Evolutionary conservation across 2,329 filamentous ascomycete species (phyloP), one percentile per base, ranked within the genome.

Genomic region (Celoporthe dispersa): DNA sequence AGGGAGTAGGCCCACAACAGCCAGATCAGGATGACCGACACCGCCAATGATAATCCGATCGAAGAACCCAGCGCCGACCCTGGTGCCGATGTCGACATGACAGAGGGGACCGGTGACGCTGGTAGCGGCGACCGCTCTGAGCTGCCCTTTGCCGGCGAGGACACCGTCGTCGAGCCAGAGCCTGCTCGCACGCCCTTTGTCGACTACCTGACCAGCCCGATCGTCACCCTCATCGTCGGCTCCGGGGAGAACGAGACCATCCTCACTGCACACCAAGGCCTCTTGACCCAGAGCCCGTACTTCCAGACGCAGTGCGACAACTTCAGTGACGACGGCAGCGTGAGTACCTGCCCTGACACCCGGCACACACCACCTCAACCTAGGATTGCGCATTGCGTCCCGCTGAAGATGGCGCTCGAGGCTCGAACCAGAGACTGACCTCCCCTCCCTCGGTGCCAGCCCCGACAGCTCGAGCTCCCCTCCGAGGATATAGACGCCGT

Each of bases 221-320:
- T 93, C 14, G 87, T 94, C 41, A 88, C 89, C 22, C 80, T 94
- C 37, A 77, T 89, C n/a, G 84, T 94, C 28, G 91, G 91, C 16
- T 80, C 81, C 63, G 89, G 85, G 68, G 87, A 89, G 5, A 79
- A 81, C 1, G 84, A 87, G 75, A 89, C 88, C 12, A 84, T 89
- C 41, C 86, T 98, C 70, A 90, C 89, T 33, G 93, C 93, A 8
- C 94, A 98, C 79, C 91, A 97, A 81, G 90, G 85, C 3, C 86
- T 98, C 35, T 85, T 98, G 48, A 77, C 83, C 14, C 87, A 90
- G 78, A 95, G 93, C 59, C 92, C 94, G 0, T 94, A 87, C 79
- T 93, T 98, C 77, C 84, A 84, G 14, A 86, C 89, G 31, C 84
- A 87, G 8, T 89, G 90, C 77, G 83, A 85, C 14, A 80, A 86